Evolutionary conservation across 306 rosid genomes (phyloP), one percentile per base, ranked within the genome.

Genomic region (Psophocarpus tetragonolobus): DNA sequence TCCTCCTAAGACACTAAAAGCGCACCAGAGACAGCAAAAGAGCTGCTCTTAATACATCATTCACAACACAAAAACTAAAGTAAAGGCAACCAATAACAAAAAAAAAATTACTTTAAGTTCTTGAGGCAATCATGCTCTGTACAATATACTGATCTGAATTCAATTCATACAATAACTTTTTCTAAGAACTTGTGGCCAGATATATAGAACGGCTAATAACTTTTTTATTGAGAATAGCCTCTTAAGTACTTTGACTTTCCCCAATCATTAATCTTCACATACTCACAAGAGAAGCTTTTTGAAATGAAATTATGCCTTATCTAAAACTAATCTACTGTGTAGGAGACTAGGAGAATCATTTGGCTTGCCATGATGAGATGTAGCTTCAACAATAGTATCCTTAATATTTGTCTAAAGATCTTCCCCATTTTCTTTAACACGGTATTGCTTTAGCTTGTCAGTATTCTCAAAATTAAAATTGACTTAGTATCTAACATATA

Each of bases 21-120:
- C n/a, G n/a, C n/a, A n/a, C n/a, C n/a, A n/a, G n/a, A n/a, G n/a
- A n/a, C n/a, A n/a, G n/a, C n/a, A n/a, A n/a, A n/a, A n/a, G n/a
- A n/a, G n/a, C n/a, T n/a, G n/a, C n/a, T n/a, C n/a, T n/a, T n/a
- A n/a, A n/a, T n/a, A n/a, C n/a, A n/a, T n/a, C n/a, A n/a, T n/a
- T n/a, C n/a, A 67, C 23, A 80, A 36, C 33, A 30, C 74, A 68
- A 54, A n/a, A 60, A n/a, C n/a, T 42, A 7, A 21, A 63, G 63
- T 69, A 38, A 74, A 56, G 1, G 18, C 26, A 68, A 41, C 45
- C 6, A 18, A 48, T n/a, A n/a, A n/a, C n/a, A n/a, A 27, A 56
- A 33, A 13, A 71, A 53, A 36, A 6, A 58, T 44, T 17, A 38
- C 60, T 57, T 24, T 10, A 13, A 11, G 63, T 48, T 61, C 21